Evolutionary conservation across 2,329 filamentous ascomycete genomes (phyloP).

Genomic region (Drechslerella coelobrocha): DNA sequence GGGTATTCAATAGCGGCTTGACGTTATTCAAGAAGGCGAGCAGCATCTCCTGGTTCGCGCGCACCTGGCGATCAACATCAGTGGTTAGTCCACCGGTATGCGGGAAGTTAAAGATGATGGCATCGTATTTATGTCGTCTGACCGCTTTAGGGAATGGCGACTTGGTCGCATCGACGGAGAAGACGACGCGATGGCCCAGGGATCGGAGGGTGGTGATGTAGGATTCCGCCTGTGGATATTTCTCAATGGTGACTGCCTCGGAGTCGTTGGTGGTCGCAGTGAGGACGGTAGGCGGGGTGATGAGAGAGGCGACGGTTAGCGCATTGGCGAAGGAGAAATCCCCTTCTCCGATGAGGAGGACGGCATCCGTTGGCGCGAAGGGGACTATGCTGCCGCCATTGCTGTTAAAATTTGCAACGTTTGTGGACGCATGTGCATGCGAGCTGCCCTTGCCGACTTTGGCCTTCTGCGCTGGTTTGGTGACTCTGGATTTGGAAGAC

Average conservation of each 20-base stretch:
- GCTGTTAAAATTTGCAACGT: background rate
- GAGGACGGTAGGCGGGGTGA: conserved; percentile 58
- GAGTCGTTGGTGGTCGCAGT: conserved; percentile 70
- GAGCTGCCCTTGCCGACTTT: no score
- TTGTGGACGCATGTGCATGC: no score
- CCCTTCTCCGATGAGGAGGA: conserved; percentile 79
- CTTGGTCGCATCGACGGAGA: conserved; percentile 55
- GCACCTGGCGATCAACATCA: conserved; percentile 92
- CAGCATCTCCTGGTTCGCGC: conserved; percentile 73
- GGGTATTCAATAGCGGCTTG: conserved; percentile 40
- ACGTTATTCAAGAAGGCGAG: conserved; percentile 27
- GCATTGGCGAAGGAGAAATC: conserved; percentile 79
- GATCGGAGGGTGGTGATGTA: conserved; percentile 11
- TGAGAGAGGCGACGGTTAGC: conserved; percentile 57
- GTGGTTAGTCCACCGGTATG: conserved; percentile 91
- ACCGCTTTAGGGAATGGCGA: conserved; percentile 58
- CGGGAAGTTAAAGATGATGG: conserved; percentile 94
- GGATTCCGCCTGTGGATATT: conserved; percentile 73
- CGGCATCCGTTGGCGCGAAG: conserved; percentile 70
- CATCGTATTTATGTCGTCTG: conserved; percentile 66
- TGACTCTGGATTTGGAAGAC: conserved; percentile 23
- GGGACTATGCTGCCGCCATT: conserved; percentile 61
- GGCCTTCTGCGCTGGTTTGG: conserved; percentile 23
- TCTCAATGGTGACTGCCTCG: conserved; percentile 66
- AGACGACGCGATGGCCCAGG: conserved; percentile 27